phyloP scores from a whole-genome alignment of 345 rosid genomes.

The Gossypium longicalyx region DNA sequence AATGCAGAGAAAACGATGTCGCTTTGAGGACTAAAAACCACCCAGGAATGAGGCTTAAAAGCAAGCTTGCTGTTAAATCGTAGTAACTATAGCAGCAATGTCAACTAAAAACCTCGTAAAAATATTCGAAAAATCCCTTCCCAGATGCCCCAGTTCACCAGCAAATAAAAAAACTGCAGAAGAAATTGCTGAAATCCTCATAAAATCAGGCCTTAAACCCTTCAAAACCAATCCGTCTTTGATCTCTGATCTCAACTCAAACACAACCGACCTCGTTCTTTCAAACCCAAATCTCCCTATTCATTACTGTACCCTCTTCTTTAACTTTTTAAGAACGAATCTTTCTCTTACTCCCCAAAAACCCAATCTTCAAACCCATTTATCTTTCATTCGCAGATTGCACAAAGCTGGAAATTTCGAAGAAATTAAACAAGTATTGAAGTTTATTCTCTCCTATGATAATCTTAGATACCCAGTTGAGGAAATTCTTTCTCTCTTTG shows the following conservation, averaged over 20 bases:
- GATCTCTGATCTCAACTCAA: conserved; percentile 45
- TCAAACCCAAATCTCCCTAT: conserved; percentile 47
- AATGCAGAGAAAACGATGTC: too few species aligned
- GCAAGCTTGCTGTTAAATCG: not conserved
- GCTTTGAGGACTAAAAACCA: not conserved
- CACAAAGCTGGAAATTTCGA: conserved; percentile 40
- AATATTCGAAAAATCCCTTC: not conserved
- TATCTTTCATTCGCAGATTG: conserved; percentile 41
- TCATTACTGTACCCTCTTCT: conserved; percentile 49
- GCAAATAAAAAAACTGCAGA: not conserved
- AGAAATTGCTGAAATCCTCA: conserved; percentile 2
- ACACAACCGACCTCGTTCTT: conserved; percentile 42
- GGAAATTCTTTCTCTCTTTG: conserved; percentile 34
- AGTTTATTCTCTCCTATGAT: conserved; percentile 32
- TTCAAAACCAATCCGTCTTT: conserved; percentile 33
- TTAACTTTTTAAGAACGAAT: conserved; percentile 40
- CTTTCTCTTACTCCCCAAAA: conserved; percentile 31
- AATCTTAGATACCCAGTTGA: conserved; percentile 31
- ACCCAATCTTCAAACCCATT: conserved; percentile 48
- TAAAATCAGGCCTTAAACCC: conserved; percentile 32
- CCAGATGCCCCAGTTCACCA: not conserved
- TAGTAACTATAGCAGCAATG: not conserved
- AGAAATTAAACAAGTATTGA: conserved; percentile 48
- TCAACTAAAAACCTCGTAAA: not conserved
- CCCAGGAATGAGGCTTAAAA: not conserved